Percentiles rank a stretch among this genome's conserved stretches.
Conservation (phyloP, 2,329 filamentous ascomycete genomes). For the Clonostachys rosea region DNA sequence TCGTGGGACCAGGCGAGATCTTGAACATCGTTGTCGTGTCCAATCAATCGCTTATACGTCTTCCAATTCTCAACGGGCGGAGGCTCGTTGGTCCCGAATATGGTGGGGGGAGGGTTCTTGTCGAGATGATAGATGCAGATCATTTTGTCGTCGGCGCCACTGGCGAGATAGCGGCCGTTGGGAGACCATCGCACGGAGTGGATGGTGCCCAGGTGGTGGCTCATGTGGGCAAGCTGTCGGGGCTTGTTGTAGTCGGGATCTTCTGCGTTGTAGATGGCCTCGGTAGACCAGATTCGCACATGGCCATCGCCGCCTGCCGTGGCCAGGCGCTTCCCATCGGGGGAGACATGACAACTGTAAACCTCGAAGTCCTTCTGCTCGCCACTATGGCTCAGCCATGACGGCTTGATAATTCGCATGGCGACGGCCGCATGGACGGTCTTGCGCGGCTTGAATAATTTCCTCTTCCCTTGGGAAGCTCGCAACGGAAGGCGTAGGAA, state of each 20-base stretch:
- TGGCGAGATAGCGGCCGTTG: slow-evolving; percentile 91
- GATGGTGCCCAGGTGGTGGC: slow-evolving; percentile 95
- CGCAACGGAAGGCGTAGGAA: too few relatives aligned
- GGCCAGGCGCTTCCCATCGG: slow-evolving; percentile 85
- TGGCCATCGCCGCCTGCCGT: slow-evolving; percentile 97
- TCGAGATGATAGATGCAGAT: slow-evolving; percentile 96
- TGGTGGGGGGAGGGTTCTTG: slow-evolving; percentile 71
- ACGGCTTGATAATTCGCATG: slow-evolving; percentile 90
- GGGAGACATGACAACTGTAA: slow-evolving; percentile 95
- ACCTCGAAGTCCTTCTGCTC: slow-evolving; percentile 99
- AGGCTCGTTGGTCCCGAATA: slow-evolving; percentile 86
- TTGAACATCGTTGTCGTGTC: slow-evolving; percentile 98
- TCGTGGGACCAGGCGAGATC: slow-evolving; percentile 96
- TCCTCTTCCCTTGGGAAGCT: too few relatives aligned
- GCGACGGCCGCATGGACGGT: not conserved
- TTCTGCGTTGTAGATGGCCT: slow-evolving; percentile 80
- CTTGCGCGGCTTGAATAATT: too few relatives aligned
- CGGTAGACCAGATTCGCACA: slow-evolving; percentile 96
- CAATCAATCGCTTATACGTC: slow-evolving; percentile 86
- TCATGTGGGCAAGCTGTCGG: slow-evolving; percentile 95
- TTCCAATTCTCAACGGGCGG: slow-evolving; percentile 98
- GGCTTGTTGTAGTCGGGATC: slow-evolving; percentile 70
- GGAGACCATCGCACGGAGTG: slow-evolving; percentile 96
- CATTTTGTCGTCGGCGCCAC: slow-evolving; percentile 97
- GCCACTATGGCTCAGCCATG: slow-evolving; percentile 93